Evolutionary conservation across 257 asterid genomes (phyloP).

Genomic region (Jaltomata sinuosa): DNA sequence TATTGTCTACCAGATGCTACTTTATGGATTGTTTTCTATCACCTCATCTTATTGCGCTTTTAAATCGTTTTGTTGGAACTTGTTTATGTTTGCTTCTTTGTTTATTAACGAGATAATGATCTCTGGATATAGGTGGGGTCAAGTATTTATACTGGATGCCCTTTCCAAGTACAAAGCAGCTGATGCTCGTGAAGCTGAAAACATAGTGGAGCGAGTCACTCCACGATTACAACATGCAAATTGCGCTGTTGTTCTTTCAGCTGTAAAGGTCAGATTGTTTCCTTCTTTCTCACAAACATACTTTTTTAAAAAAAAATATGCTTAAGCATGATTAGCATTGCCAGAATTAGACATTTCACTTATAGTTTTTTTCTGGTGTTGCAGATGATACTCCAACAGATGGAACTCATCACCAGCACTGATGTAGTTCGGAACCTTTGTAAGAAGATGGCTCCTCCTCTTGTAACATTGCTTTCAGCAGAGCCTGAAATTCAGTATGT

Average conservation of each 20-base stretch:
- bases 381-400: constrained; percentile 99
- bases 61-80: neutral
- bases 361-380: constrained; percentile 9
- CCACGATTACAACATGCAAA: constrained; percentile 98
- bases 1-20: neutral
- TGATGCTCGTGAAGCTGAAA: constrained; percentile 99
- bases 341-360: neutral
- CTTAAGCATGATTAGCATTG: neutral
- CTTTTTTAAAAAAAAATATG: neutral
- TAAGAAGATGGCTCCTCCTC: constrained; percentile 99
- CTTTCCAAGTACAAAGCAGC: constrained; percentile 92
- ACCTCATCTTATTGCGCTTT: neutral
- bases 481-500: constrained; percentile 96
- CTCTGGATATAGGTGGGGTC: constrained; percentile 84
- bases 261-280: constrained; percentile 67
- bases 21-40: neutral
- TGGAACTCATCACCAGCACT: constrained; percentile 97
- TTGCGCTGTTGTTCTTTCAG: constrained; percentile 99
- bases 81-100: neutral
- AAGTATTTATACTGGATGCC: constrained; percentile 97
- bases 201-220: constrained; percentile 92
- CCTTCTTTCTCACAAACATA: neutral
- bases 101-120: neutral
- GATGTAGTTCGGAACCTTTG: constrained; percentile 96
- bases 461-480: constrained; percentile 94